Percentiles rank a stretch among this genome's conserved stretches.
Evolutionary conservation across 2,329 filamentous ascomycete genomes (phyloP).

Genomic region (Fusarium robinianum): DNA sequence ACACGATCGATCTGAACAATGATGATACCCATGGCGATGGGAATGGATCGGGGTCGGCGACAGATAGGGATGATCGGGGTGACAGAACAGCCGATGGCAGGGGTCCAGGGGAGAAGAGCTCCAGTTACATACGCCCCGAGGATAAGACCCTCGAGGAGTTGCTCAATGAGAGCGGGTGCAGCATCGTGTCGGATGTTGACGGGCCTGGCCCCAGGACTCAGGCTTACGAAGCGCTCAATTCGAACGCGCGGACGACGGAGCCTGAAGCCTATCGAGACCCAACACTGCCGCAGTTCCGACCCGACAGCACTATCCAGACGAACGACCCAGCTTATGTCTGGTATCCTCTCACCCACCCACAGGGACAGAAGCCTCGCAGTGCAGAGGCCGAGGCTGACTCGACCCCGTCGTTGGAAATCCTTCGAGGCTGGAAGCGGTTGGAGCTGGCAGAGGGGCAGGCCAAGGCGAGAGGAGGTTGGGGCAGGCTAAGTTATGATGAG

Average conservation of each 20-base stretch:
- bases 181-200: too few relatives aligned
- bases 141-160: conserved; percentile 44
- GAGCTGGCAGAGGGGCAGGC: conserved; percentile 72
- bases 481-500: conserved; percentile 76
- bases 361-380: conserved; percentile 3
- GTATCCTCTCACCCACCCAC: conserved; percentile 30
- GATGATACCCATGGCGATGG: conserved; percentile 40
- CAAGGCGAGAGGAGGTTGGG: conserved; percentile 74
- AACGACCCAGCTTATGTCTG: conserved; percentile 20
- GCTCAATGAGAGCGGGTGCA: conserved; percentile 51
- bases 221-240: too few relatives aligned
- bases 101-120: too few relatives aligned
- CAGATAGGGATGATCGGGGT: conserved; percentile 1
- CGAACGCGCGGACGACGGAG: too few relatives aligned
- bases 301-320: conserved; percentile 50
- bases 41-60: conserved; percentile 26
- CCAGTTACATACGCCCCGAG: too few relatives aligned
- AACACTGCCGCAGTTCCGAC: conserved; percentile 71
- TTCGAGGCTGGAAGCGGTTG: conserved; percentile 58
- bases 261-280: conserved; percentile 58
- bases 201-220: too few relatives aligned
- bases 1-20: conserved; percentile 43
- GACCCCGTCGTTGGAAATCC: conserved; percentile 38
- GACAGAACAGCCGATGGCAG: too few relatives aligned
- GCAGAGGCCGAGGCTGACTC: conserved; percentile 22